A percentile compares a stretch with the other conserved stretches of the same genome.
Evolutionary conservation across 148 eudicot genomes (phyloP).

Genomic region (Pharnaceum exiguum): DNA sequence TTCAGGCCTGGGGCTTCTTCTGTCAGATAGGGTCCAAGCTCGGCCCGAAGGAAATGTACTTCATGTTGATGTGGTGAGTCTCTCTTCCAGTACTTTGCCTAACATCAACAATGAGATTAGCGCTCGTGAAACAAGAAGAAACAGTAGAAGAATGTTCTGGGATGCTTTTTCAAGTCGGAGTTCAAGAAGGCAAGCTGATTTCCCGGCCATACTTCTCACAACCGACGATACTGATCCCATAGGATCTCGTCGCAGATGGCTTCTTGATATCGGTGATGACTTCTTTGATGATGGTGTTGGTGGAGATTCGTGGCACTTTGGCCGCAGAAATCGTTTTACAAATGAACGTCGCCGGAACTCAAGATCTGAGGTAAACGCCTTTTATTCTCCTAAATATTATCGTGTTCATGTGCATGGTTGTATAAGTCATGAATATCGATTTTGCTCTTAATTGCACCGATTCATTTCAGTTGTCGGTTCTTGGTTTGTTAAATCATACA

Average conservation of each 20-base stretch:
- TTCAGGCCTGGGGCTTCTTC: slow-evolving; percentile 33
- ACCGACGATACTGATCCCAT: slow-evolving; percentile 41
- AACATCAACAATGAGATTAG: slow-evolving; percentile 35
- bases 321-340: slow-evolving; percentile 41
- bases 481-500: too few relatives aligned
- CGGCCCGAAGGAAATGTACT: slow-evolving; percentile 37
- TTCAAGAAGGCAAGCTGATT: slow-evolving; percentile 51
- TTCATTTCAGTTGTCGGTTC: too few relatives aligned
- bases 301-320: slow-evolving; percentile 38
- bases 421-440: too few relatives aligned
- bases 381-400: neutral
- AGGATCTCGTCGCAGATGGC: slow-evolving; percentile 66
- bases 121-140: slow-evolving; percentile 54
- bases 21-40: slow-evolving; percentile 41
- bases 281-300: slow-evolving; percentile 43
- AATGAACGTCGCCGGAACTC: slow-evolving; percentile 46
- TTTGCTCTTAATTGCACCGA: neutral
- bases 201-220: slow-evolving; percentile 42
- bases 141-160: slow-evolving; percentile 64
- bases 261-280: slow-evolving; percentile 57
- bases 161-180: slow-evolving; percentile 68
- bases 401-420: neutral
- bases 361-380: slow-evolving; percentile 59
- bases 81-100: slow-evolving; percentile 40
- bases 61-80: slow-evolving; percentile 49